Base-by-base conservation (phyloP, 306 rosid genomes). In the Prinsepia uniflora region DNA sequence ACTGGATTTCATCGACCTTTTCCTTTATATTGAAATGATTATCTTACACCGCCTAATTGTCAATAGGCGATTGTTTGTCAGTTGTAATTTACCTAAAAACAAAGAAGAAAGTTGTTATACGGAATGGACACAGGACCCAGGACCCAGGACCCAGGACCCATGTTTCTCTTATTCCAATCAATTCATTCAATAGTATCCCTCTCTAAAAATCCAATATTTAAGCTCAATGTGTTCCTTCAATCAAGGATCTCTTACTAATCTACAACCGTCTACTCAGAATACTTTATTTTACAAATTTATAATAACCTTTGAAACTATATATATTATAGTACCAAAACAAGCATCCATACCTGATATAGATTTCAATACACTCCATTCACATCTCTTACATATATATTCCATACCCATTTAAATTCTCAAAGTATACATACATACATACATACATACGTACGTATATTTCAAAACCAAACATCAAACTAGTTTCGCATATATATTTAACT, bases 171-270 rank as follows among this genome's bases (percentile, higher is more conserved):
- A 0, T 15, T n/a, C 42, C 22, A 9, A 7, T 8, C 53, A 14
- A 13, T 49, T 49, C 17, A 24, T 24, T 24, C 10, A 49, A 13
- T 49, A 49, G 19, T 49, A 20, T 34, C 45, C 3, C 36, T 30
- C 2, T 2, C 30, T 24, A 24, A 30, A 30, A 30, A 30, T 30
- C 36, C 36, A 30, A 30, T 30, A 30, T 30, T 30, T 30, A 30
- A 30, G 36, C 36, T 30, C 17, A 18, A 48, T 60, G 10, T 63
- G 19, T 7, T 6, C 72, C 82, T 45, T 68, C 78, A 62, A 79
- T 73, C 79, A 79, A 53, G 79, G 82, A 20, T 61, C 8, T 61
- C 45, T 50, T 4, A 5, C 56, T 5, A 50, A 50, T 30, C 36
- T 30, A 3, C 4, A 30, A 30, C 36, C 1, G 36, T 30, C 2